Evolutionary conservation across 768 basidiomycete genomes (phyloP).

Genomic region (Trametes meyenii): DNA sequence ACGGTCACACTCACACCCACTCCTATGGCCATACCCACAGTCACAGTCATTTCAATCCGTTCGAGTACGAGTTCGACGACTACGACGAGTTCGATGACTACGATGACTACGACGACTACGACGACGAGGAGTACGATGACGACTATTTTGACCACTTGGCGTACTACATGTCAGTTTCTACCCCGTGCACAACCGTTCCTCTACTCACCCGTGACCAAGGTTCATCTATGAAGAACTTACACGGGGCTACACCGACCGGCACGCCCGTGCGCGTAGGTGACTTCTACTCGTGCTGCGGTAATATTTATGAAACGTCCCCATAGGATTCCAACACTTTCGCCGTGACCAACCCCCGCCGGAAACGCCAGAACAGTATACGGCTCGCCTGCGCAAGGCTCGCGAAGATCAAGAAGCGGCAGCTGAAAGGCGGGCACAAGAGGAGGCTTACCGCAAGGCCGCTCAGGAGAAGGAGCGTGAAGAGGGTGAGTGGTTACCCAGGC

Average conservation of each 20-base stretch:
- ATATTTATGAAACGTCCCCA: neutral
- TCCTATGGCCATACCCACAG: conserved; percentile 15
- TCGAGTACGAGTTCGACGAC: conserved; percentile 38
- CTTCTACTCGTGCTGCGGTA: neutral
- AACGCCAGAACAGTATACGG: conserved; percentile 53
- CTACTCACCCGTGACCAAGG: conserved; percentile 35
- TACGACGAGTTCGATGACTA: conserved; percentile 39
- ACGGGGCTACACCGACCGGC: conserved; percentile 38
- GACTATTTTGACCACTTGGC: conserved; percentile 38
- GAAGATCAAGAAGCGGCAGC: conserved; percentile 61
- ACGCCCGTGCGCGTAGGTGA: conserved; percentile 17
- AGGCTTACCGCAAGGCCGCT: conserved; percentile 49
- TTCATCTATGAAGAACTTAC: conserved; percentile 52
- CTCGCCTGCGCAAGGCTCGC: conserved; percentile 49
- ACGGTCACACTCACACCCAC: conserved; percentile 2
- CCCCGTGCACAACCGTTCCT: neutral
- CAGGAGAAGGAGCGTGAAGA: conserved; percentile 51
- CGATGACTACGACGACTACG: conserved; percentile 39
- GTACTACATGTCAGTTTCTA: conserved; percentile 49
- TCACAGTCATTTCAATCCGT: conserved; percentile 29
- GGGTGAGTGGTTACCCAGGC: conserved; percentile 38
- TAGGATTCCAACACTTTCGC: conserved; percentile 25
- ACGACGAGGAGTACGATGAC: conserved; percentile 36
- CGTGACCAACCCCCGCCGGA: conserved; percentile 39
- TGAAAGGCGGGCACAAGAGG: conserved; percentile 53